Evolutionary conservation across 164 flowering plant genomes (phyloP).

Genomic region (Annona squamosa): DNA sequence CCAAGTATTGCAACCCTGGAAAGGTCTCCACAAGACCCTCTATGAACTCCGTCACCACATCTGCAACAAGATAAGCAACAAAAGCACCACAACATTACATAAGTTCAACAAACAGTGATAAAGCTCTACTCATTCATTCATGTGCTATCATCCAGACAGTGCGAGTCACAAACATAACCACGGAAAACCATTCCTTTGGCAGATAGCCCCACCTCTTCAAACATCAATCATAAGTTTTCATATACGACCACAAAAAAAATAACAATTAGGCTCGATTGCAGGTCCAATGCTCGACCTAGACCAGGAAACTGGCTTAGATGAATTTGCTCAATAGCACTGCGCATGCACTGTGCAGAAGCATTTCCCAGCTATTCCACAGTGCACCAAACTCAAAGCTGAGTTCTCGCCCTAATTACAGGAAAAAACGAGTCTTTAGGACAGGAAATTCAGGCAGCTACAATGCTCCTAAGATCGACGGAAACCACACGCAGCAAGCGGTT

Average conservation of each 20-base stretch:
- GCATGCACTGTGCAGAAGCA: neutral
- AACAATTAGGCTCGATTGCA: neutral
- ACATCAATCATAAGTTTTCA: neutral
- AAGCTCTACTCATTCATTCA: neutral
- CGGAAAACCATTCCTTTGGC: neutral
- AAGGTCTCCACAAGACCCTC: slow-evolving; percentile 91
- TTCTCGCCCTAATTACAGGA: neutral
- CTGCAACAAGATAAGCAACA: slow-evolving; percentile 29
- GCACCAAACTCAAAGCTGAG: neutral
- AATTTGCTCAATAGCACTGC: neutral
- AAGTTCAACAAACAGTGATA: neutral
- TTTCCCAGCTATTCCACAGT: neutral
- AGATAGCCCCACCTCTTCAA: neutral
- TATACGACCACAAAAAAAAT: neutral
- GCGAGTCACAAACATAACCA: neutral
- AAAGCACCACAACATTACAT: neutral
- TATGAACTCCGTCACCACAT: slow-evolving; percentile 85
- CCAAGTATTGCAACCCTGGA: slow-evolving; percentile 80
- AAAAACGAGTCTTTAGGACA: neutral
- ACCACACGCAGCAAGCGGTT: neutral
- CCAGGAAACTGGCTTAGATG: neutral
- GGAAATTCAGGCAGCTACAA: neutral
- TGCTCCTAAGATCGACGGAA: neutral
- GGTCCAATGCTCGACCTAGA: neutral
- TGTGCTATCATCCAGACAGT: neutral